Base-by-base conservation (phyloP, 768 basidiomycete species). In the Roridomyces roridus region DNA sequence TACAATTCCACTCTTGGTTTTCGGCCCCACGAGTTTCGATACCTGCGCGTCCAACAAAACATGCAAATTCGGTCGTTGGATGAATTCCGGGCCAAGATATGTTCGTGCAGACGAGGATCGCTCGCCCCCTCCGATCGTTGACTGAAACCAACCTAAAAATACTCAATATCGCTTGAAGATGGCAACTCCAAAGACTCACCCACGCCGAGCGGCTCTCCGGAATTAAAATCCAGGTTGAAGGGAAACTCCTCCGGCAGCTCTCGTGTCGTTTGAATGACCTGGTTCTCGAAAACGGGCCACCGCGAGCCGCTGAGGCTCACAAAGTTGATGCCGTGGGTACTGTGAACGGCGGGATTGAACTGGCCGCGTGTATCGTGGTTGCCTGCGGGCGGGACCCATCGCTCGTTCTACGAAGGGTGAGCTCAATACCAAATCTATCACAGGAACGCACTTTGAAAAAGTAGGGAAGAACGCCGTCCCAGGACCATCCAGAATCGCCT, bases 311-410 rank as follows among this genome's bases (percentile, higher is more conserved):
- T 12, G 9, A 78, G 65, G 48, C 71, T 73, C 44, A 74, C 71
- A 0, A 55, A 55, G 36, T 63, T 65, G 7, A 65, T 63, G 15
- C 79, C 78, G 14, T 62, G 34, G 17, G 62, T 66, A 8, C 76
- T 69, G 55, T 80, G 78, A 20, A 75, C 56, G 1, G 61, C 28
- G 2, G 79, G 76, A 51, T 74, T 56, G 55, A 71, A 75, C 59
- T 79, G 65, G 5, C 77, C 76, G 7, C 65, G 67, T 34, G 66
- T 75, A 53, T 77, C 67, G 48, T 77, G 77, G 18, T 65, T 46
- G 51, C 78, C 76, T 8, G 68, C 68, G 3, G 79, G 76, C 12
- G 68, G 55, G 3, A 59, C 60, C 56, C 67, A 74, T 35, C 62
- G 66, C 59, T 81, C 79, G 59, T 70, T 70, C 77, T 79, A n/a